Base-by-base conservation (phyloP, 176 grass and related monocot species). In the Pharus latifolius region DNA sequence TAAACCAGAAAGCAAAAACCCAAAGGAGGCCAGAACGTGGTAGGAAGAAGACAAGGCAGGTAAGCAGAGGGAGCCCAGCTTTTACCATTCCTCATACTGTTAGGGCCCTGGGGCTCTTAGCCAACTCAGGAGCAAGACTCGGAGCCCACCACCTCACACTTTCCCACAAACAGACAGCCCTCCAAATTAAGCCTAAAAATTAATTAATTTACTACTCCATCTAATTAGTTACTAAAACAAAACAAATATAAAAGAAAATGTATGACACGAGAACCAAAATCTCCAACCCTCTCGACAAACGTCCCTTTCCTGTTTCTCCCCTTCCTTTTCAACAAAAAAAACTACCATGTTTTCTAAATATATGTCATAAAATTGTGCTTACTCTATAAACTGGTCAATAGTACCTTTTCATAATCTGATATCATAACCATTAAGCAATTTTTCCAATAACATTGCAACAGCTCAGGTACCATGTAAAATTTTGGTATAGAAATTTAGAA, bases 131-230 rank as follows among this genome's bases (percentile, higher is more conserved):
- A 70, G 73, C 23, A 26, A 75, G 22, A 75, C 23, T 63, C 59
- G 72, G 72, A 53, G 58, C 5, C 16, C 32, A 58, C 17, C 66
- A 72, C 66, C 29, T 56, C 37, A 23, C 32, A 58, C 17, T 57
- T 64, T 57, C 29, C 47, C 37, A 23, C 13, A 29, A 15, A 42
- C 47, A 55, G 63, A 64, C 77, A 65, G 58, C 25, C 41, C 71
- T n/a, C 83, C 65, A 69, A 85, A 80, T 70, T 70, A 49, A 80
- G 80, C 70, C 70, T 62, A 31, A 17, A 4, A 57, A 85, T 56
- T 80, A 38, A 61, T 80, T 80, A 33, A 62, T 67, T 52, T 47
- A 52, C 29, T 45, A 43, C 11, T 3, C 11, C 6, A 46, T 69
- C 46, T 85, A 80, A 72, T 64, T 35, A 27, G 25, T 12, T 12